Conservation (phyloP, 352 stramenopile genomes). For the Phytophthora sp. region DNA sequence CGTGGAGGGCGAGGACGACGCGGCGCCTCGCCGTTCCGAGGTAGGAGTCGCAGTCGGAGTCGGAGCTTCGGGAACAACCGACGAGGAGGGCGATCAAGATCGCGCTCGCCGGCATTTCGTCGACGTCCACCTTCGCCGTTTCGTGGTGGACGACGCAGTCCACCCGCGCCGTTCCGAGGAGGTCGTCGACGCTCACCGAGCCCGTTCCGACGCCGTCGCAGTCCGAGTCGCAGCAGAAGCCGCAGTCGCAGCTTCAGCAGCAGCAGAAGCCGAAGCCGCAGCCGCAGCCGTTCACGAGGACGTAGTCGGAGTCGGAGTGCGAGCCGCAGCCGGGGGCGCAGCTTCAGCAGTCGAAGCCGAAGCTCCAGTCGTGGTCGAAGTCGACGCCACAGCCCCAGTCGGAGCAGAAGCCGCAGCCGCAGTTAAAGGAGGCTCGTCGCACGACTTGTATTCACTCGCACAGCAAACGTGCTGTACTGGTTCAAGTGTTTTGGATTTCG, state of each 20-base stretch:
- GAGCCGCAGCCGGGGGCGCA: conserved; percentile 28
- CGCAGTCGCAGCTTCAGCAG: conserved; percentile 38
- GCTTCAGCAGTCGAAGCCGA: conserved; percentile 41
- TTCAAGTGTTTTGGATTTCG: conserved; percentile 29
- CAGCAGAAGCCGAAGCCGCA: conserved; percentile 38
- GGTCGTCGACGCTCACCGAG: conserved; percentile 44
- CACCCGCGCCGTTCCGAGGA: conserved; percentile 21
- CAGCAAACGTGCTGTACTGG: not conserved
- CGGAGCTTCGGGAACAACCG: conserved; percentile 36
- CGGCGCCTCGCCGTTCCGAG: conserved; percentile 54
- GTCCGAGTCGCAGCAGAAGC: conserved; percentile 40
- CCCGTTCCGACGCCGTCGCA: conserved; percentile 42
- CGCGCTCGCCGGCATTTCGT: conserved; percentile 47
- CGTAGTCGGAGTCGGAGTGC: conserved; percentile 39
- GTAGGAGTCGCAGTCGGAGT: conserved; percentile 51
- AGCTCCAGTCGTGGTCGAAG: conserved; percentile 40
- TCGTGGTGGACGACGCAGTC: conserved; percentile 37
- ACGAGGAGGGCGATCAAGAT: conserved; percentile 36
- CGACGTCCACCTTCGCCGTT: conserved; percentile 51
- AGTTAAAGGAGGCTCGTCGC: conserved; percentile 10
- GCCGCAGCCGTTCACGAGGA: conserved; percentile 24
- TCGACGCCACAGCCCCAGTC: conserved; percentile 32
- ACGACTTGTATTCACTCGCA: too few species aligned
- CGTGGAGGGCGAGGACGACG: conserved; percentile 33
- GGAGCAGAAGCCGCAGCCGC: conserved; percentile 35